These are phyloP conservation scores for Ailanthus altissimus DNA, from an alignment of 345 rosid species.

Conservation along the genomic window DNA sequence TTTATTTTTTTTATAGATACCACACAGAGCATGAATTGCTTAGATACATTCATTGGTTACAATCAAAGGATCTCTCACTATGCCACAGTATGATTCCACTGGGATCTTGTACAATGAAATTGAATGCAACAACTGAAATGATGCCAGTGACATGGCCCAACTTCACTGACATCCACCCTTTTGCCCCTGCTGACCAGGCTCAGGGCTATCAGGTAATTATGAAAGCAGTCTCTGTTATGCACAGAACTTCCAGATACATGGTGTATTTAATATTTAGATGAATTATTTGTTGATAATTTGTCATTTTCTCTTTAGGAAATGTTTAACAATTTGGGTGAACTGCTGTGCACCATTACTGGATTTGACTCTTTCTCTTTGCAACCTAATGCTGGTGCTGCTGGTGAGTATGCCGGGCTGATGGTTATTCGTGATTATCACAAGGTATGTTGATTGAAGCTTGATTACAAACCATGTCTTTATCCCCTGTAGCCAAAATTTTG, in stretches of 20 bases:
- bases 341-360: constrained; percentile 86
- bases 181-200: constrained; percentile 82
- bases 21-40: constrained; percentile 97
- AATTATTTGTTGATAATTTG: constrained; percentile 25
- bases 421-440: constrained; percentile 95
- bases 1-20: constrained; percentile 46
- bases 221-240: constrained; percentile 3
- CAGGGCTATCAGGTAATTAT: constrained; percentile 78
- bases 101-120: constrained; percentile 98
- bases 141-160: constrained; percentile 94
- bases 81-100: constrained; percentile 99
- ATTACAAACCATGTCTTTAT: not conserved
- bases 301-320: constrained; percentile 63
- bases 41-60: constrained; percentile 72
- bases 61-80: constrained; percentile 88
- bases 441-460: constrained; percentile 44
- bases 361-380: constrained; percentile 98
- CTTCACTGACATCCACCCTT: constrained; percentile 90
- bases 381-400: constrained; percentile 99
- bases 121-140: constrained; percentile 98
- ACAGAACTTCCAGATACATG: constrained; percentile 1
- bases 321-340: constrained; percentile 83
- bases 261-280: constrained; percentile 2
- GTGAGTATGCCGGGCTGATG: constrained; percentile 99
- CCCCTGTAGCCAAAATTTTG: not conserved